Evolutionary conservation across 1,284 basidiomycete species (phyloP).

Genomic region (Fomitopsis pinicola): DNA sequence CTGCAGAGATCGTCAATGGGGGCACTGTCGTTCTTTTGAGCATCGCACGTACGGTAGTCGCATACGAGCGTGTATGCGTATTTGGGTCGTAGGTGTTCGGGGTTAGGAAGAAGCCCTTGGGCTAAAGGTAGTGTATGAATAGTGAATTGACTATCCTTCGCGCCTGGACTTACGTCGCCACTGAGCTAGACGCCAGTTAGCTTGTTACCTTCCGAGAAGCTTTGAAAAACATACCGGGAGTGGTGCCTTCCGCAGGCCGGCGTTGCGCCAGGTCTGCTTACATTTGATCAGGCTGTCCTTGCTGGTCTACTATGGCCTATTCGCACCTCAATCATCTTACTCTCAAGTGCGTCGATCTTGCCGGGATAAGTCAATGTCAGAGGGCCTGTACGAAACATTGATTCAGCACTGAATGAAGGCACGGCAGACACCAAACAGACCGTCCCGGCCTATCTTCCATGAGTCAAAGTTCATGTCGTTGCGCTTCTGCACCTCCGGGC

Average conservation of each 20-base stretch:
- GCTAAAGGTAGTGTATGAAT: conserved; percentile 10
- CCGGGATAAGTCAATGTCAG: conserved; percentile 17
- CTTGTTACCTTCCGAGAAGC: not conserved
- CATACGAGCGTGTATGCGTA: conserved; percentile 25
- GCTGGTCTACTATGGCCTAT: not conserved
- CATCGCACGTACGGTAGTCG: conserved; percentile 19
- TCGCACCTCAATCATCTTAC: conserved; percentile 18
- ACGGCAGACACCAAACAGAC: conserved; percentile 1
- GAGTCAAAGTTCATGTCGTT: conserved; percentile 15
- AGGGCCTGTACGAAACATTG: conserved; percentile 11
- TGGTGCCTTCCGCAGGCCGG: conserved; percentile 17
- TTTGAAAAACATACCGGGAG: conserved; percentile 12
- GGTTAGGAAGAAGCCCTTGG: conserved; percentile 20
- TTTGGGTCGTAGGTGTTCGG: conserved; percentile 22
- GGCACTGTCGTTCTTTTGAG: not conserved
- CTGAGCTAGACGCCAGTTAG: conserved; percentile 14
- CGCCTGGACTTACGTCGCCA: conserved; percentile 20
- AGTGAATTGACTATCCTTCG: no score
- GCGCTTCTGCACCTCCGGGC: conserved; percentile 11
- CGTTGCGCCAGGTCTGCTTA: conserved; percentile 21
- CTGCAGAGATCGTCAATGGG: conserved; percentile 6
- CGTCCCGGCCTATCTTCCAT: conserved; percentile 16
- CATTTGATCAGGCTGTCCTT: not conserved
- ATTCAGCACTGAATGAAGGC: not conserved
- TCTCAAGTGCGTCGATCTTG: conserved; percentile 18